Percentiles rank a stretch among this genome's conserved stretches.
Conservation (phyloP, 129 eudicot species). For the Silybum marianum region DNA sequence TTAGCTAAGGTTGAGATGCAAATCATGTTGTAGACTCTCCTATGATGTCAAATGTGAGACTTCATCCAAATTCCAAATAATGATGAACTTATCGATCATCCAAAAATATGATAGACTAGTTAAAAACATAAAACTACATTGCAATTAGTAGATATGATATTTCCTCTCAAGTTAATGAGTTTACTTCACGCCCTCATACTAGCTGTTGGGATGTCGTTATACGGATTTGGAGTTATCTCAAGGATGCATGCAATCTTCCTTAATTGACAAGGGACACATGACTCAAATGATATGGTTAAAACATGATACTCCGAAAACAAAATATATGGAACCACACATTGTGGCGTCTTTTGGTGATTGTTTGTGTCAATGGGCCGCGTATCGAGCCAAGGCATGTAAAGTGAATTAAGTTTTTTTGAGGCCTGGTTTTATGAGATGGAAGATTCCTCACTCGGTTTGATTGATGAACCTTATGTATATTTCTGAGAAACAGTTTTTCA, state of each 20-base stretch:
- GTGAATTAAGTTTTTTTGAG: neutral
- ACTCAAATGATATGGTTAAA: neutral
- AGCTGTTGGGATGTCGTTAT: neutral
- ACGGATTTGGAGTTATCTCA: neutral
- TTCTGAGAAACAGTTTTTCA: neutral
- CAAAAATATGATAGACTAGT: neutral
- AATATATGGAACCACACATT: neutral
- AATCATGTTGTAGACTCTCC: neutral
- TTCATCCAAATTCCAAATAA: neutral
- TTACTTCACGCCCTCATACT: neutral
- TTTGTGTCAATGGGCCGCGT: neutral
- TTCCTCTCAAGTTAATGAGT: neutral
- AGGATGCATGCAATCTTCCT: neutral
- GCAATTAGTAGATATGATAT: neutral
- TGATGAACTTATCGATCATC: neutral
- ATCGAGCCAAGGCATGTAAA: neutral
- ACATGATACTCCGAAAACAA: neutral
- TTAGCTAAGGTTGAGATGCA: neutral
- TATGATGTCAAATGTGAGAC: neutral
- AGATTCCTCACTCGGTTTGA: neutral
- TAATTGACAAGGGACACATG: neutral
- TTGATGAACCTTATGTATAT: neutral
- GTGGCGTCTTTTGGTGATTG: neutral
- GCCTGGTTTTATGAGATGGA: neutral
- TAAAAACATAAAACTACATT: neutral